These are phyloP conservation scores for Ophiostoma sp. DNA, from an alignment of 2,329 filamentous ascomycete genomes.

Conservation along the genomic window DNA sequence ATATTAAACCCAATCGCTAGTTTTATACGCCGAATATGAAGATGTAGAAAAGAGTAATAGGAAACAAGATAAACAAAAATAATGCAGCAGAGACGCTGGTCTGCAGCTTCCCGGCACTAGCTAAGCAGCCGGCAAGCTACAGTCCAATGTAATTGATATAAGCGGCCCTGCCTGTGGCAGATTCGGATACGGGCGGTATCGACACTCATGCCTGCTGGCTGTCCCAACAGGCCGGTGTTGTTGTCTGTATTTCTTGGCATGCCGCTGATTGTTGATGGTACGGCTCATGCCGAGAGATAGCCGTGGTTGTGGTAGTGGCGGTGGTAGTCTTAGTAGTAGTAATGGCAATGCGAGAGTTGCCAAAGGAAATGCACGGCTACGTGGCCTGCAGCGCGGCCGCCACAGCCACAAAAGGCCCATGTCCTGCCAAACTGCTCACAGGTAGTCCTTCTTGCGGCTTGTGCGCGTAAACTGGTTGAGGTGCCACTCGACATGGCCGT, in stretches of 20 bases:
- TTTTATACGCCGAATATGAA: constrained; percentile 8
- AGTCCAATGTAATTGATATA: neutral
- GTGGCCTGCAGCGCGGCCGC: neutral
- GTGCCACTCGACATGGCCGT: constrained; percentile 94
- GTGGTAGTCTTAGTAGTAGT: neutral
- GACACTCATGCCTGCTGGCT: neutral
- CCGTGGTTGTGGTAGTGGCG: neutral
- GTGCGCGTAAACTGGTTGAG: constrained; percentile 93
- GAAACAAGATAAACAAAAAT: neutral
- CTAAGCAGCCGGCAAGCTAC: neutral
- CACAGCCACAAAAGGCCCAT: neutral
- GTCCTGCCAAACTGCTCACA: constrained; percentile 48
- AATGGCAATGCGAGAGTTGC: neutral
- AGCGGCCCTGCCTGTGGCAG: neutral
- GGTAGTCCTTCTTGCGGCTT: constrained; percentile 89
- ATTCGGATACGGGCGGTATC: neutral
- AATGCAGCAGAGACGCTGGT: neutral
- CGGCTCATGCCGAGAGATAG: neutral
- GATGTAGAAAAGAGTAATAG: neutral
- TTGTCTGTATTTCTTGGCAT: neutral
- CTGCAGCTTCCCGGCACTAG: neutral
- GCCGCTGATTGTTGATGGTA: neutral
- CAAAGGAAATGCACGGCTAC: neutral
- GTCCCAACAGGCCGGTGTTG: neutral
- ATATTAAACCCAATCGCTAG: constrained; percentile 13